phyloP scores from a whole-genome alignment of 129 eudicot genomes.

The Lactuca sativa region DNA sequence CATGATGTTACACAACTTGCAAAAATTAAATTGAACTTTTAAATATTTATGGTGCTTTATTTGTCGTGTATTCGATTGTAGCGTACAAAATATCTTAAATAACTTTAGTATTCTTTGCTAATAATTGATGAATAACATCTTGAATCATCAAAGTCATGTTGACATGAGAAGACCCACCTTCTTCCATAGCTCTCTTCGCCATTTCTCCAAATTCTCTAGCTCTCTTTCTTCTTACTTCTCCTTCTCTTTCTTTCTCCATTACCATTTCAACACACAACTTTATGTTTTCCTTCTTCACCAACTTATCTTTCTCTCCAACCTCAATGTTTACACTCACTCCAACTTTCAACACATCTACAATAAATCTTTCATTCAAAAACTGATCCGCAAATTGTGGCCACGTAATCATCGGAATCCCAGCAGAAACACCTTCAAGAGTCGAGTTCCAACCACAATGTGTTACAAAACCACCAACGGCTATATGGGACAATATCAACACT shows the following conservation, averaged over 20 bases:
- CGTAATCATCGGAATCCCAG: conserved; percentile 69
- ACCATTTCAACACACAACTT: conserved; percentile 28
- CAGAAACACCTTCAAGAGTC: conserved; percentile 55
- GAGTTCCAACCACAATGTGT: conserved; percentile 92
- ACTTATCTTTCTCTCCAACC: conserved; percentile 38
- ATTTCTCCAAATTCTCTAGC: conserved; percentile 45
- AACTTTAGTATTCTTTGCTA: conserved; percentile 1
- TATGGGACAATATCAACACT: conserved; percentile 53
- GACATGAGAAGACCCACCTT: conserved; percentile 45
- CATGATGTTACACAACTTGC: conserved; percentile 21
- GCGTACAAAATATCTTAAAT: neutral
- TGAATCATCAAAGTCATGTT: conserved; percentile 36
- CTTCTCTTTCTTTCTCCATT: conserved; percentile 42
- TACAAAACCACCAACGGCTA: conserved; percentile 55
- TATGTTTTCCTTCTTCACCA: conserved; percentile 40
- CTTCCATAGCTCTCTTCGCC: conserved; percentile 52
- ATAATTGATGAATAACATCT: conserved; percentile 23
- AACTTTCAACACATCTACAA: conserved; percentile 38
- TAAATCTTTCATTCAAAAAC: conserved; percentile 50
- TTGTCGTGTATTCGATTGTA: neutral
- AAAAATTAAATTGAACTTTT: neutral
- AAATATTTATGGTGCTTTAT: neutral
- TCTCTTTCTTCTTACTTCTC: conserved; percentile 34
- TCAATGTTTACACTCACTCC: conserved; percentile 46
- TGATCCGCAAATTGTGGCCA: conserved; percentile 63